Conservation (phyloP, 441 rosid species). For the Omphalea diandra region DNA sequence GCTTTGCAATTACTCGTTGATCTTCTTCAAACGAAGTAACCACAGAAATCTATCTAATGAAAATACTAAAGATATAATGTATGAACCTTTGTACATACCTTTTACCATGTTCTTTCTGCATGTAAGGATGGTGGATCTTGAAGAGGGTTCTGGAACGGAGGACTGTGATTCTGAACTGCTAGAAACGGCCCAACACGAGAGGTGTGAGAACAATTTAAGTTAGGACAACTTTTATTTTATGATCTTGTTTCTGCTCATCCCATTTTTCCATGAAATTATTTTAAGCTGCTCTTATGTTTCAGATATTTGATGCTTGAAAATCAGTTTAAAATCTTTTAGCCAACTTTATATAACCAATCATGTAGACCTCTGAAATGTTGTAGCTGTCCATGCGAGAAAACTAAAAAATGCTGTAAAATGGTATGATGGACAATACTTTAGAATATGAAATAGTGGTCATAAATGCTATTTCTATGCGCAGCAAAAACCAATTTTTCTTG, state of each 20-base stretch:
- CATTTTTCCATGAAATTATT: background rate
- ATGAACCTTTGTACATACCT: background rate
- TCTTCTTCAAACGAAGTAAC: constrained; percentile 76
- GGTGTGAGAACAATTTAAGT: constrained; percentile 32
- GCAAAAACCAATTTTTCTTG: too few species aligned
- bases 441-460: too few species aligned
- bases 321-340: too few species aligned
- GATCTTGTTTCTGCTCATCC: background rate
- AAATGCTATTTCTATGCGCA: too few species aligned
- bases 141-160: constrained; percentile 74
- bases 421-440: too few species aligned
- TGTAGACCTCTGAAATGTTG: too few species aligned
- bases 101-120: background rate
- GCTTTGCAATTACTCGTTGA: constrained; percentile 90
- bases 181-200: constrained; percentile 31
- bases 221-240: background rate
- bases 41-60: background rate
- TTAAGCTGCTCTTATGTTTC: background rate
- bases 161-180: constrained; percentile 52
- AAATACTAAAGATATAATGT: background rate
- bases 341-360: too few species aligned
- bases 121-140: constrained; percentile 76
- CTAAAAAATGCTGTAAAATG: too few species aligned
- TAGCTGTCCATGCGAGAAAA: too few species aligned
- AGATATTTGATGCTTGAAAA: too few species aligned